Base-by-base conservation (phyloP, 257 asterid genomes). In the Capsicum baccatum region DNA sequence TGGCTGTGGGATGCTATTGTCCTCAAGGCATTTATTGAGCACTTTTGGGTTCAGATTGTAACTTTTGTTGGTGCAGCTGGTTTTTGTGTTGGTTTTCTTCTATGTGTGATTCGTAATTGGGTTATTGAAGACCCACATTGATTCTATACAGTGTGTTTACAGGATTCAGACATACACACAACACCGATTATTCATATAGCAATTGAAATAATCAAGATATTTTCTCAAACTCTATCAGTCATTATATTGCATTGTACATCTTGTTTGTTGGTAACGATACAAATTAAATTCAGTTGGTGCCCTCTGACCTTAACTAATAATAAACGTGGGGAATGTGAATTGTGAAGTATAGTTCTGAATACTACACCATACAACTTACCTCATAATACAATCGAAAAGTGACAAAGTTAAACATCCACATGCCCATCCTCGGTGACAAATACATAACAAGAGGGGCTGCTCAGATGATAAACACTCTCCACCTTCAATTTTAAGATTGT, bases 1-100 rank as follows among this genome's bases (percentile, higher is more conserved):
- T 93, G 92, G 97, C 85, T 82, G 6, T 94, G 98, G 98, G 73
- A 87, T n/a, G 56, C 83, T 26, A 78, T 88, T 81, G 91, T 94
- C 63, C 58, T 88, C 39, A 68, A 91, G 83, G 86, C 85, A 55
- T 93, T 90, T 86, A n/a, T 26, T 26, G 26, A 26, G 1, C 26
- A 26, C 26, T 26, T 26, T 26, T 26, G 26, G 33, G 33, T 26
- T 26, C 33, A 26, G 33, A 26, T 26, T 26, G 33, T 26, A 26
- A 26, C 33, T 26, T 26, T 26, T 26, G 33, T 26, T 26, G 91
- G 93, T 71, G 86, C 92, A 15, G 56, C 81, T 66, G 90, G 63
- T 26, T 79, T 83, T 56, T 64, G 84, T 81, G 56, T 86, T 37
- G 87, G 86, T 14, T 90, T 90, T 89, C 10, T 90, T 48, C 13